phyloP scores from a whole-genome alignment of 768 basidiomycete genomes.

The Suillus weaverae region DNA sequence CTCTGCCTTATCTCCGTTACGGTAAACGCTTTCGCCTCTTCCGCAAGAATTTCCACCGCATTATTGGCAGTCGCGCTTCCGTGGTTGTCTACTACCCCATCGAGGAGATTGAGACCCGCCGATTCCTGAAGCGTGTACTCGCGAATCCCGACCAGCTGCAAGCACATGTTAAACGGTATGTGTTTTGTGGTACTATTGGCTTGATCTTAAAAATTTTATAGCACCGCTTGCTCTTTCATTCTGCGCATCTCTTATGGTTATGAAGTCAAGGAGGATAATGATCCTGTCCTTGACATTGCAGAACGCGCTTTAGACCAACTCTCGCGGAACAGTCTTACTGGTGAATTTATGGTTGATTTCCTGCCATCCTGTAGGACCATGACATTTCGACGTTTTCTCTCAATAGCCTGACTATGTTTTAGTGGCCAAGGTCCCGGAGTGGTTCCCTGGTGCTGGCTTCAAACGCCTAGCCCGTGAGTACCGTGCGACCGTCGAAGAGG shows the following conservation, averaged over 20 bases:
- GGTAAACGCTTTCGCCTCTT: constrained; percentile 13
- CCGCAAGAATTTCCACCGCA: constrained; percentile 15
- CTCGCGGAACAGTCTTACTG: constrained; percentile 5
- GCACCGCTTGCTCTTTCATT: constrained; percentile 27
- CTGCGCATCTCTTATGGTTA: constrained; percentile 44
- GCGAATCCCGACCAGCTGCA: constrained; percentile 17
- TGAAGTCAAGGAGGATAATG: constrained; percentile 33
- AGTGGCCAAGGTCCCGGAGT: constrained; percentile 35
- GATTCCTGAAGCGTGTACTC: constrained; percentile 21
- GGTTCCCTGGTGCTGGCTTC: constrained; percentile 38
- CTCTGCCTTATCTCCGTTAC: constrained; percentile 11
- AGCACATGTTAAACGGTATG: constrained; percentile 25
- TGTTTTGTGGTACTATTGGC: background rate
- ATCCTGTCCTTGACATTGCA: constrained; percentile 36
- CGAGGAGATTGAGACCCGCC: constrained; percentile 18
- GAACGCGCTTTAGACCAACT: constrained; percentile 23
- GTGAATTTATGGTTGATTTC: constrained; percentile 22
- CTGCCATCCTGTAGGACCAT: constrained; percentile 20
- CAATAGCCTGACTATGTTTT: constrained; percentile 5
- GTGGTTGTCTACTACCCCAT: constrained; percentile 15
- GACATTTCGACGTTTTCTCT: too few relatives aligned
- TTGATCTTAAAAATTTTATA: background rate
- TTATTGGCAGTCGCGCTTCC: constrained; percentile 15
- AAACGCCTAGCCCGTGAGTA: constrained; percentile 30
- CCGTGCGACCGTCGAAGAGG: constrained; percentile 29